Evolutionary conservation across 805 yeast genomes (phyloP).

Genomic region (Candida suzukii): DNA sequence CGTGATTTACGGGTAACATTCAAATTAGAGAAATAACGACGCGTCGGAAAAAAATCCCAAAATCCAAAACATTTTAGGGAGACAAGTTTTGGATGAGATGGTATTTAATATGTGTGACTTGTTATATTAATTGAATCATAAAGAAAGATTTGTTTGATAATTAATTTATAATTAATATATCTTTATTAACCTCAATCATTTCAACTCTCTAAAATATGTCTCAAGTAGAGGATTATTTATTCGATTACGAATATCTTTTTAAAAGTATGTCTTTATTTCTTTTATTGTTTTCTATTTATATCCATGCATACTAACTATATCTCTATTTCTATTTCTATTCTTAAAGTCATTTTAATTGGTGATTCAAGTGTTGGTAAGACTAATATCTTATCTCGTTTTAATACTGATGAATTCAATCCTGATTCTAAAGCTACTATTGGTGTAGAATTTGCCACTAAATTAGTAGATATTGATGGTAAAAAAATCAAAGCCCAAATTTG

Average conservation of each 20-base stretch:
- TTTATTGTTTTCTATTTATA: neutral
- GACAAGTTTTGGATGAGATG: too few species aligned
- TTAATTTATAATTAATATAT: too few species aligned
- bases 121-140: too few species aligned
- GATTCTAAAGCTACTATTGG: constrained; percentile 95
- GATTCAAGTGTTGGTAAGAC: constrained; percentile 98
- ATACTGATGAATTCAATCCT: constrained; percentile 90
- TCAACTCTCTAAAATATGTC: constrained; percentile 11
- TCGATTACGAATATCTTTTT: constrained; percentile 87
- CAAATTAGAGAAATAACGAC: too few species aligned
- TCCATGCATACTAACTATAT: constrained; percentile 11
- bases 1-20: too few species aligned
- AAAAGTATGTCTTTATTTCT: constrained; percentile 38
- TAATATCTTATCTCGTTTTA: constrained; percentile 86
- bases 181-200: too few species aligned
- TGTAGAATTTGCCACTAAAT: constrained; percentile 96
- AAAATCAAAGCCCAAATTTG: constrained; percentile 87
- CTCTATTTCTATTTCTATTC: constrained; percentile 7
- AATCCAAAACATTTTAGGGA: too few species aligned
- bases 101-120: too few species aligned
- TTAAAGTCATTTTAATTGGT: constrained; percentile 80
- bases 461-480: constrained; percentile 80
- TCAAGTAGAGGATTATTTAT: constrained; percentile 58
- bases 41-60: too few species aligned
- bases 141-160: too few species aligned